Percentiles rank a stretch among this genome's conserved stretches.
These are phyloP conservation scores for Cryptosporidium ryanae DNA, from an alignment of 169 alveolate genomes.

Conservation along the genomic window DNA sequence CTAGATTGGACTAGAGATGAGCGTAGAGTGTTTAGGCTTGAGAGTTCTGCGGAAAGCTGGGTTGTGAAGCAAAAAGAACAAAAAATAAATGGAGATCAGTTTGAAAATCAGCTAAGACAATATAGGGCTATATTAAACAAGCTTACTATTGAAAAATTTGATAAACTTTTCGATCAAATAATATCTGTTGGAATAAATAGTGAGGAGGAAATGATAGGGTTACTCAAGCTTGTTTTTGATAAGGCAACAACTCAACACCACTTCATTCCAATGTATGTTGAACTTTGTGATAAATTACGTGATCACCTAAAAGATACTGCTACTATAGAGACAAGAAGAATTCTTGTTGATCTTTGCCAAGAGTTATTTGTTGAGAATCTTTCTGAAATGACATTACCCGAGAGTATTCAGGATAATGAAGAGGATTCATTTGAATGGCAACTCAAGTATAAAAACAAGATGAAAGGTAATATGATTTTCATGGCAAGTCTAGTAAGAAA, in stretches of 20 bases:
- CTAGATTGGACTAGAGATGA: slow-evolving; percentile 74
- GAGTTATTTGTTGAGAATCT: slow-evolving; percentile 85
- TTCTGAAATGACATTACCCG: slow-evolving; percentile 85
- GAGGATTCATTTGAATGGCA: slow-evolving; percentile 87
- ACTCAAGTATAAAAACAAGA: slow-evolving; percentile 86
- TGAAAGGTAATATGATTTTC: slow-evolving; percentile 88
- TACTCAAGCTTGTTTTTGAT: slow-evolving; percentile 81
- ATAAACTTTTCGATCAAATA: slow-evolving; percentile 78
- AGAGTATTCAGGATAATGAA: slow-evolving; percentile 80
- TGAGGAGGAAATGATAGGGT: slow-evolving; percentile 77
- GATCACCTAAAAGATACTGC: slow-evolving; percentile 80
- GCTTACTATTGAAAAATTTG: slow-evolving; percentile 81
- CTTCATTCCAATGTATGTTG: slow-evolving; percentile 88
- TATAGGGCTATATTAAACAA: slow-evolving; percentile 78
- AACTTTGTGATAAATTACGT: slow-evolving; percentile 84
- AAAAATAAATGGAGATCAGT: slow-evolving; percentile 47
- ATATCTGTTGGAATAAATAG: slow-evolving; percentile 74
- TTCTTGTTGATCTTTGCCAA: slow-evolving; percentile 85
- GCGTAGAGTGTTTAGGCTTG: slow-evolving; percentile 39
- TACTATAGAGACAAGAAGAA: slow-evolving; percentile 79
- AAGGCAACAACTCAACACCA: slow-evolving; percentile 89
- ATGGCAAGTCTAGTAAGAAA: slow-evolving; percentile 87
- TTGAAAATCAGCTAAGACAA: slow-evolving; percentile 61
- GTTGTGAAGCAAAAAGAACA: slow-evolving; percentile 70
- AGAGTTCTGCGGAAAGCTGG: slow-evolving; percentile 75